Base-by-base conservation (phyloP, 768 basidiomycete genomes). In the Tylopilus vinaceipallidus region DNA sequence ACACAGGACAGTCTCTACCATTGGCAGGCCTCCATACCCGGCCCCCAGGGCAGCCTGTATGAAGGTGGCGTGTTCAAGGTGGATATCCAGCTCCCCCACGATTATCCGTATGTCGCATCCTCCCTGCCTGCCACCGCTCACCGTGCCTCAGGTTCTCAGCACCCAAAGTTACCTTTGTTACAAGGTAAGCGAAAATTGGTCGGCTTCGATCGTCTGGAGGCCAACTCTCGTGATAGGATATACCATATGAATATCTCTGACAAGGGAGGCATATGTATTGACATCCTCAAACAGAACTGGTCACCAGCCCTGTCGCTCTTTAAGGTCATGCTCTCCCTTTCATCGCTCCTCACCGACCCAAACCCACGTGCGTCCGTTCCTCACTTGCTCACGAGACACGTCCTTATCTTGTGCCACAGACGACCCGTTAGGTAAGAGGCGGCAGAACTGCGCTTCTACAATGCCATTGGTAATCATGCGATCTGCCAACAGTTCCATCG, bases 241-340 rank as follows among this genome's bases (percentile, higher is more conserved):
- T 92, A 92, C 60, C 90, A 93, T 61, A 90, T 91, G 88, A 92
- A 93, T 52, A 89, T 90, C 38, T 86, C 84, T 43, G 87, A 89
- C 49, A 77, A 79, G 44, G 89, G 88, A 36, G 78, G 76, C 56
- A 85, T 91, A 45, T 92, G 89, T 62, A 88, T 93, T 57, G 89
- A 97, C 70, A 91, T 95, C 43, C 79, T 98, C 50, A 97, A 98
- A 72, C 79, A 83, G 61, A 88, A 91, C 60, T 98, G 94, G 94
- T 94, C 91, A 1, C 94, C 94, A 7, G 94, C 94, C 2, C 70
- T 98, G 19, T 95, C 92, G 3, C 74, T 98, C 41, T 94, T 90
- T 77, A 97, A 98, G 74, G 89, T 95, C 61, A 85, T 98, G 69
- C 81, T 98, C 17, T 95, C 92, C 23, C 78, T 98, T 4, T 95